Evolutionary conservation across 495 filamentous ascomycete species (phyloP), one percentile per base, ranked within the genome.

Genomic region (Beverwykella pulmonaria): DNA sequence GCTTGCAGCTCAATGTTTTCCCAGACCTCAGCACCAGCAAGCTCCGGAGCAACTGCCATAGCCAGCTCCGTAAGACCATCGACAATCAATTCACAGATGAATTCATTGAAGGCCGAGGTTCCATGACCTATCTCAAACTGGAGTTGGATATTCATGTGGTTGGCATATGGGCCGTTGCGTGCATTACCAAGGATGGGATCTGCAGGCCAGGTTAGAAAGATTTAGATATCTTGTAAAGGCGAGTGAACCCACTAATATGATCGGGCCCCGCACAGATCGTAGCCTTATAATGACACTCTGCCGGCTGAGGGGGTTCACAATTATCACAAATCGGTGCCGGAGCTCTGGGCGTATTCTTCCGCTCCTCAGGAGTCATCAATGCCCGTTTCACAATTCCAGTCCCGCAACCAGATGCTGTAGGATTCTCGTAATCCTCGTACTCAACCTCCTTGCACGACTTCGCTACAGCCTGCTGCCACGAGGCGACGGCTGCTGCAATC

Each of bases 361-460:
- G 25, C 22, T 53, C 50, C 50, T 53, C 50, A 48, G 15, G 44
- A 5, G 49, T 53, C 22, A 53, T 26, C 19, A 39, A 26, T 10
- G 53, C 26, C 23, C 30, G 26, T 34, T 57, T 57, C 27, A 41
- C 53, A 34, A 41, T 12, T 12, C 53, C 53, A 22, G 4, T 12
- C 27, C 53, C 53, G 22, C 53, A 57, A 14, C 53, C 53, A 34
- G 27, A 36, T 17, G 15, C 30, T 10, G 30, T 25, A 20, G 26
- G 27, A 39, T 34, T 12, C n/a, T 34, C 53, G 17, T 34, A 14
- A 19, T 57, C 27, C 26, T 57, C n/a, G 30, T 57, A 57, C 53
- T 57, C 30, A 39, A 57, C 53, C 29, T 57, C 53, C 22, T 57
- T 41, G 19, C 53, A 57, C 15, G 53, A 57, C 23, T 57, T 57